Percentiles rank a stretch among this genome's conserved stretches.
Evolutionary conservation across 768 basidiomycete species (phyloP).

Genomic region (Suillus spraguei): DNA sequence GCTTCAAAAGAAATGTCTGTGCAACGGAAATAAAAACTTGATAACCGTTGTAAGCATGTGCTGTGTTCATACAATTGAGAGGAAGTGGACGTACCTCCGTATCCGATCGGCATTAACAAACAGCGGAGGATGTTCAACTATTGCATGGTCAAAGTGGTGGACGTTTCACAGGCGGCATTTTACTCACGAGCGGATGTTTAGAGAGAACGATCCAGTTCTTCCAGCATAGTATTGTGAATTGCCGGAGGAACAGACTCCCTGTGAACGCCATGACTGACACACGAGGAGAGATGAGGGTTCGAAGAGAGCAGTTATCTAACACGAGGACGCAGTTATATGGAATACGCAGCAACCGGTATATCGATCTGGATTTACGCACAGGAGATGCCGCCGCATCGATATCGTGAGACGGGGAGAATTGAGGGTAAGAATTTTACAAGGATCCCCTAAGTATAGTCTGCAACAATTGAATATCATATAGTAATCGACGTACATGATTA

Average conservation of each 20-base stretch:
- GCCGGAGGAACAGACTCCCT: constrained; percentile 54
- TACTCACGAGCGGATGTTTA: constrained; percentile 63
- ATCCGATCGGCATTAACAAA: constrained; percentile 63
- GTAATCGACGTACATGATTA: background rate
- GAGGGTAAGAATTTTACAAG: background rate
- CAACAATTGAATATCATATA: background rate
- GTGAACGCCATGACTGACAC: background rate
- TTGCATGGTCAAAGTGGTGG: constrained; percentile 5
- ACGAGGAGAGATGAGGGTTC: background rate
- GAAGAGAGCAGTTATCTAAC: background rate
- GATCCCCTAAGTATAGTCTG: background rate
- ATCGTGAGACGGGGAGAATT: background rate
- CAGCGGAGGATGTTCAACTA: constrained; percentile 65
- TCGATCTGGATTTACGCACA: background rate
- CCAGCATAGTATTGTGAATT: constrained; percentile 61
- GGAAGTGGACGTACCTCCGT: constrained; percentile 39
- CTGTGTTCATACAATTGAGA: background rate
- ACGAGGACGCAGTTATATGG: background rate
- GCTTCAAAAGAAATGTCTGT: constrained; percentile 57
- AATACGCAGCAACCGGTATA: background rate
- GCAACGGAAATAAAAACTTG: constrained; percentile 63
- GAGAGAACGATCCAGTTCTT: constrained; percentile 78
- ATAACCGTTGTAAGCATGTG: constrained; percentile 3
- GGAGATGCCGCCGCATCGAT: background rate
- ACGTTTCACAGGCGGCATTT: background rate